Evolutionary conservation across 225 moss, liverwort and hornwort genomes (phyloP), one percentile per base, ranked within the genome.

Genomic region (Rhytidiadelphus loreus): DNA sequence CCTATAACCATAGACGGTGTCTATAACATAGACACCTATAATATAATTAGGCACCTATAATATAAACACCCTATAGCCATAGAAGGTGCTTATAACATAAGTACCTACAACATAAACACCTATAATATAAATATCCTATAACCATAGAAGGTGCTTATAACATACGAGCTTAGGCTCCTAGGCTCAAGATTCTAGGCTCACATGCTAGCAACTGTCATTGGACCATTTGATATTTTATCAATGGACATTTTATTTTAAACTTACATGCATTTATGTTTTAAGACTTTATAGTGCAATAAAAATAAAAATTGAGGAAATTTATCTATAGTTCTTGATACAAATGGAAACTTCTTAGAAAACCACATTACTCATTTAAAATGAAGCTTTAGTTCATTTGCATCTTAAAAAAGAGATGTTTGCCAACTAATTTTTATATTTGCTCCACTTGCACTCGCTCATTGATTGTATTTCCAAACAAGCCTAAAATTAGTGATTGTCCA

Each of bases 381-480:
- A 44, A 16, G 28, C 28, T 16, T 29, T 11, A 18, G 11, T 30
- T 72, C 10, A 72, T 16, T 44, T 44, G 6, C 46, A 72, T 0
- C 4, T 0, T 1, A 46, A 72, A 46, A 72, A 73, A 11, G 2
- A 73, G 1, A 28, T 73, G 1, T 46, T 29, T 30, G 11, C 4
- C 30, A 30, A 46, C 1, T 73, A 7, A 19, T 12, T 74, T 2
- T 7, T 32, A 7, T 4, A 48, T 2, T 48, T 74, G 4, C 3
- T 48, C 7, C 0, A 30, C 0, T 29, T 46, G 11, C 4, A 44
- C 17, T 72, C 1, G 0, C 2, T 43, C 26, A 73, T 73, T 0
- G 1, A 29, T 73, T 17, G 9, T 70, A 48, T 46, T 19, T 11
- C 48, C 32, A 29, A 8, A 29, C 4, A 73, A 73, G 11, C 6